These are phyloP conservation scores for Dictyostelium firmibasis DNA, from an alignment of 78 protist species.

Conservation along the genomic window DNA sequence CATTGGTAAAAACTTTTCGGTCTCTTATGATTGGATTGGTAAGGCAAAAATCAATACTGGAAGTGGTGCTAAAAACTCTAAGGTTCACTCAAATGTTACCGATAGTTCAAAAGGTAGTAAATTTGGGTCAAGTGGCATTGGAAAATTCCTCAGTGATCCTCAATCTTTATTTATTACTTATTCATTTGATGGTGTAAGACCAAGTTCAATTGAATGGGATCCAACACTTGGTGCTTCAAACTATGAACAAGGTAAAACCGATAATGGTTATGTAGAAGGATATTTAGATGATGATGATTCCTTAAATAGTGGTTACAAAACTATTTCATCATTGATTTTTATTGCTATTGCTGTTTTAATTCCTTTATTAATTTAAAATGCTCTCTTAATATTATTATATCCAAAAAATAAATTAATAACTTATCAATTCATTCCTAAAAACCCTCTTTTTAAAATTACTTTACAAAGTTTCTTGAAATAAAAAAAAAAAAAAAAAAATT, in stretches of 20 bases:
- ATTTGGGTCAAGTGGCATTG: neutral
- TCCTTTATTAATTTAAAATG: neutral
- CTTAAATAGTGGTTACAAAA: neutral
- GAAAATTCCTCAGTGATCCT: neutral
- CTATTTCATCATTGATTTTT: neutral
- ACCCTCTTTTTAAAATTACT: too few species aligned
- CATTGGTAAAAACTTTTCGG: neutral
- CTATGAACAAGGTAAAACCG: neutral
- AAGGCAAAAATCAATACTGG: neutral
- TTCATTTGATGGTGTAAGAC: neutral
- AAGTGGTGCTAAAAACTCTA: neutral
- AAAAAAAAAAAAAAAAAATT: too few species aligned
- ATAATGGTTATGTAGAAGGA: neutral
- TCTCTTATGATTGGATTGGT: neutral
- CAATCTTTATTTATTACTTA: neutral
- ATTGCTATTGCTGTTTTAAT: neutral
- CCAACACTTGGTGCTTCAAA: neutral
- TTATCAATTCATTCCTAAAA: too few species aligned
- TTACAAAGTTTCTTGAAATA: too few species aligned
- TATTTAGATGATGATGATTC: too few species aligned
- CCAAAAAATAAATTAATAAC: too few species aligned
- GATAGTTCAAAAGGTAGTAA: neutral
- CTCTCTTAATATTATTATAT: too few species aligned
- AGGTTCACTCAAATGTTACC: neutral
- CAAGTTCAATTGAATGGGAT: neutral